Evolutionary conservation across 1,139 yeast genomes (phyloP), one percentile per base, ranked within the genome.

Genomic region (Lodderomyces elongisporus): DNA sequence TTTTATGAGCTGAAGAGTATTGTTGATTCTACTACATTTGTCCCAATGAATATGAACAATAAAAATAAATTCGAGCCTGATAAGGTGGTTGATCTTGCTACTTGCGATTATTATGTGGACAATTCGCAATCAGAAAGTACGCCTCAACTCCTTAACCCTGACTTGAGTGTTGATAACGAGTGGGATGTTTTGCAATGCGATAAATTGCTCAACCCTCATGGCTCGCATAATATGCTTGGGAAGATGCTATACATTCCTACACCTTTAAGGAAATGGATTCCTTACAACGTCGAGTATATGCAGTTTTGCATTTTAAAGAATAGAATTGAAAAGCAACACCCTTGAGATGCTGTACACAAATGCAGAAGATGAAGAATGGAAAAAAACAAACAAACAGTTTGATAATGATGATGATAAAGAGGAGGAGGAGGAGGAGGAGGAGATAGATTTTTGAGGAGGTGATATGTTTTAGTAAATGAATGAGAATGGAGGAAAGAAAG

Each of bases 41-140:
- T 70, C 2, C 91, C 94, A 1, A 33, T 44, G 0, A 76, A 79
- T 10, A 84, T 85, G 88, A 88, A 88, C 52, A 81, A 85, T 45
- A 62, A 66, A 43, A 87, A 88, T 48, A 38, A 58, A 29, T 85
- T 73, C 47, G 81, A 79, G 28, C 52, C 58, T 1, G 68, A 66
- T n/a, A 77, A 78, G 40, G 51, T 80, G 2, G 51, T 62, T 5
- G 54, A 61, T 1, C 56, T 73, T 23, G 55, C 51, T 0, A 44
- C 58, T 12, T 83, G 93, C 55, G 72, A 76, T 38, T 82, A 69
- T 46, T 76, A 67, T 41, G 56, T 83, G 32, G 91, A 83, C 50
- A 69, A 78, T 33, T 51, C 65, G 17, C 64, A 42, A 58, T 36
- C 14, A 23, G 27, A 30, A 13, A 25, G 43, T 25, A 10, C 5